Conservation (phyloP, 257 asterid species). For the Orobanche coerulescens region DNA sequence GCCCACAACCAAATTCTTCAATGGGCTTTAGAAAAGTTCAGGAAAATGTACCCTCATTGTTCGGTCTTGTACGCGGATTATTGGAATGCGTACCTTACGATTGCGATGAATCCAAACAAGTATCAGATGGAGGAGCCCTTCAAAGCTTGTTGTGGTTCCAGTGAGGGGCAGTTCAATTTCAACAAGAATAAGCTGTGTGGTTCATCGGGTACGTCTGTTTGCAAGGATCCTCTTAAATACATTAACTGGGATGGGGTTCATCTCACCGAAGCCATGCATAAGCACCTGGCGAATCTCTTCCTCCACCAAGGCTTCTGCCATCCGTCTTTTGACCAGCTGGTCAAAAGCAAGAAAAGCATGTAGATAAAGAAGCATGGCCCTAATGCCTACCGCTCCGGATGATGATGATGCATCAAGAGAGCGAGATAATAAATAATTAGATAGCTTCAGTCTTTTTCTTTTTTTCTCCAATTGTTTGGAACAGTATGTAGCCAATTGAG, state of each 20-base stretch:
- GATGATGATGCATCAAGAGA: slow-evolving; percentile 23
- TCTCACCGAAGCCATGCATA: slow-evolving; percentile 37
- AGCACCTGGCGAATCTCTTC: slow-evolving; percentile 31
- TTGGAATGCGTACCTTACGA: slow-evolving; percentile 34
- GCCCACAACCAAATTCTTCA: slow-evolving; percentile 38
- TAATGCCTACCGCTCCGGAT: slow-evolving; percentile 19
- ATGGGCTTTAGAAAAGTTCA: slow-evolving; percentile 19
- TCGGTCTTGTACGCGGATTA: slow-evolving; percentile 33
- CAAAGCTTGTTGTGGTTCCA: slow-evolving; percentile 36
- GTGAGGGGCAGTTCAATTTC: slow-evolving; percentile 17
- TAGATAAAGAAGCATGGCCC: not conserved
- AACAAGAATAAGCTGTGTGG: slow-evolving; percentile 17
- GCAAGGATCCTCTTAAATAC: slow-evolving; percentile 27
- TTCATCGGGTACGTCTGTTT: slow-evolving; percentile 22
- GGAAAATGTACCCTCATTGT: slow-evolving; percentile 22
- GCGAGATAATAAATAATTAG: slow-evolving; percentile 20
- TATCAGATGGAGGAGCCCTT: slow-evolving; percentile 33
- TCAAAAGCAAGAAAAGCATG: slow-evolving; percentile 18
- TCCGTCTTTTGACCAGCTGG: slow-evolving; percentile 29
- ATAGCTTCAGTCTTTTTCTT: not conserved
- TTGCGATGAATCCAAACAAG: slow-evolving; percentile 26
- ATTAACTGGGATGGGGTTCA: slow-evolving; percentile 39
- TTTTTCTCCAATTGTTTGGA: not conserved
- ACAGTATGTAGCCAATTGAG: not conserved
- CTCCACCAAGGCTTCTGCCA: slow-evolving; percentile 37